Conservation (phyloP, 1,284 basidiomycete genomes). For the Earliella scabrosa region DNA sequence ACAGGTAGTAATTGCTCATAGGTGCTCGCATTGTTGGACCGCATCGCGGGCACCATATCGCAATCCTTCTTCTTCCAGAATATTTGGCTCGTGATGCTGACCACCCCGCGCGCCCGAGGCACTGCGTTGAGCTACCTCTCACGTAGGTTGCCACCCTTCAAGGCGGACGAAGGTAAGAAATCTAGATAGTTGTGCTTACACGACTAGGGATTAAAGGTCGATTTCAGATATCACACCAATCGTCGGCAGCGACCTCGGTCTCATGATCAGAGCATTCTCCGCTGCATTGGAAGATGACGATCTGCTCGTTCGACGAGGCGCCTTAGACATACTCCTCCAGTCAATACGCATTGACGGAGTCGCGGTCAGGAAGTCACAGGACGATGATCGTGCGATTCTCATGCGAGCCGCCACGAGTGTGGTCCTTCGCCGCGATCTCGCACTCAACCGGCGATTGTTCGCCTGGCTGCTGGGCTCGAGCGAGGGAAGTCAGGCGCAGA, state of each 20-base stretch:
- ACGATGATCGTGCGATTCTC: conserved; percentile 73
- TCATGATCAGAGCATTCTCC: conserved; percentile 92
- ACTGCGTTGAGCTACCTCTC: conserved; percentile 89
- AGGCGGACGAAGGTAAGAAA: conserved; percentile 66
- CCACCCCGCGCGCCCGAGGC: conserved; percentile 85
- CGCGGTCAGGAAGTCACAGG: conserved; percentile 66
- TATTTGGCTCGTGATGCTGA: conserved; percentile 92
- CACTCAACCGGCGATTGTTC: conserved; percentile 91
- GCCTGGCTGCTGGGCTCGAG: conserved; percentile 90
- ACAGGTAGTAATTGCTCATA: conserved; percentile 35
- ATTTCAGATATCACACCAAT: conserved; percentile 77
- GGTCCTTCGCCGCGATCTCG: conserved; percentile 90
- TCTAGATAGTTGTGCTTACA: too few species aligned
- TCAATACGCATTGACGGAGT: conserved; percentile 75
- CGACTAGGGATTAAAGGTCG: too few species aligned
- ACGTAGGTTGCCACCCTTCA: conserved; percentile 73
- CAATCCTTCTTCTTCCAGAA: conserved; percentile 94
- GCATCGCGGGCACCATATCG: conserved; percentile 81
- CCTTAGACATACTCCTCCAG: conserved; percentile 81
- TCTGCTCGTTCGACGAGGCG: conserved; percentile 82
- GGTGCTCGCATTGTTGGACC: conserved; percentile 86
- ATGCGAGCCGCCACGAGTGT: conserved; percentile 83
- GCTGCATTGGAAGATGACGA: conserved; percentile 91
- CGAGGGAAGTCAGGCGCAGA: conserved; percentile 76
- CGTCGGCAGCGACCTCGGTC: conserved; percentile 85